Evolutionary conservation across 2,329 filamentous ascomycete species (phyloP), one percentile per base, ranked within the genome.

Genomic region (Zasmidium cellare): DNA sequence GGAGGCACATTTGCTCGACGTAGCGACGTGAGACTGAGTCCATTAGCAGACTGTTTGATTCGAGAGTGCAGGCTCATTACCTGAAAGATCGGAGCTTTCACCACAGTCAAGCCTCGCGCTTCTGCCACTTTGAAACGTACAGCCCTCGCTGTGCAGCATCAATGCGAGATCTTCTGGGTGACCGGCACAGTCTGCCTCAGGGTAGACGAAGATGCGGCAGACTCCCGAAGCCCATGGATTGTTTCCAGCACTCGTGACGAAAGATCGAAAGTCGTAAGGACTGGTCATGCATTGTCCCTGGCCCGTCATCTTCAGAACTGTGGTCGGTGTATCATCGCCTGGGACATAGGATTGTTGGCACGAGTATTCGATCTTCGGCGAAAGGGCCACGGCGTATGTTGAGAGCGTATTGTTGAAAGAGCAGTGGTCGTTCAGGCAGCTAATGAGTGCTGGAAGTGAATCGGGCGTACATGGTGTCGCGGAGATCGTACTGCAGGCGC

Each of bases 191-290:
- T 53, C 53, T n/a, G 51, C 50, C 5, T 57, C 53, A 9, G 54
- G 49, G 38, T 56, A 54, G 18, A 54, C 38, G 31, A 53, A 45
- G 49, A 57, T 38, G 7, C 46, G 41, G 46, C 53, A 59, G 22
- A 45, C 49, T 22, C 44, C 50, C 28, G 25, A 46, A 38, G 50
- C 57, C 7, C 28, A 23, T 20, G 49, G 53, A 16, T 47, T 45
- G 22, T 38, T 46, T 3, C 52, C 53, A 1, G 44, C 46, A 3
- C 50, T 38, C 11, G 54, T 44, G 23, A 64, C 23, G 38, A 55
- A 60, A 35, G 56, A 58, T 44, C 53, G 56, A 55, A 62, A 64
- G n/a, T 38, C 59, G 24, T 56, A 62, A 2, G 59, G 57, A 45
- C 55, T 62, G 18, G 59, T 60, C 44, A 47, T 49, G 51, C 61